Evolutionary conservation across 305 asterid genomes (phyloP), one percentile per base, ranked within the genome.

Genomic region (Caryopteris hybrid): DNA sequence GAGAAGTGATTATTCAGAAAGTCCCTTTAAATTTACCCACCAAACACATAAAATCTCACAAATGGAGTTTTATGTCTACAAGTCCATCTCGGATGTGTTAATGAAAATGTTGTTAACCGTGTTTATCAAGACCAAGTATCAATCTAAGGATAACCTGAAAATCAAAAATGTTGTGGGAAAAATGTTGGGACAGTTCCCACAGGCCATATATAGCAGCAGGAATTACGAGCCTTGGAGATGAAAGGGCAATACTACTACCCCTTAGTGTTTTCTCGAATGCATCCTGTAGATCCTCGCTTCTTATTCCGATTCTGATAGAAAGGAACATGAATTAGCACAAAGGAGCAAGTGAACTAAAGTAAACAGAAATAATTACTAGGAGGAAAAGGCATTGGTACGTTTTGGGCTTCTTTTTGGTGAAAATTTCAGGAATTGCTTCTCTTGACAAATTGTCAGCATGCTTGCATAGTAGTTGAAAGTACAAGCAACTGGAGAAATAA

Each of bases 191-290:
- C 61, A 94, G 69, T 85, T 89, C 96, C 99, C 99, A 94, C 22
- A 94, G 70, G 72, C 87, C 96, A 66, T 89, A 94, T 76, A 94
- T 87, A 66, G 84, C 91, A 4, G 88, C 97, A 69, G 99, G 99
- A 73, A 94, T 47, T 57, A 85, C 93, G 69, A 94, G 96, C 85
- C 99, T 82, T 3, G 99, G 96, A 68, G 99, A 94, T 66, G 97
- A 94, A 69, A 94, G 96, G 64, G 97, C 96, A 64, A 94, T 59
- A 64, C 90, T 70, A 58, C 84, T 70, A 64, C 99, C 97, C 85
- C 80, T 89, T 4, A 86, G 52, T 34, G 90, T 45, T 78, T 57
- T 94, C 82, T 86, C 95, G 65, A 94, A 70, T 8, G 67, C n/a
- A 64, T 91, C 96, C 72, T 85, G 79, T 70, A 91, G 76, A 77